Evolutionary conservation across 1,284 basidiomycete species (phyloP), one percentile per base, ranked within the genome.

Genomic region (Marasmius fiardii): DNA sequence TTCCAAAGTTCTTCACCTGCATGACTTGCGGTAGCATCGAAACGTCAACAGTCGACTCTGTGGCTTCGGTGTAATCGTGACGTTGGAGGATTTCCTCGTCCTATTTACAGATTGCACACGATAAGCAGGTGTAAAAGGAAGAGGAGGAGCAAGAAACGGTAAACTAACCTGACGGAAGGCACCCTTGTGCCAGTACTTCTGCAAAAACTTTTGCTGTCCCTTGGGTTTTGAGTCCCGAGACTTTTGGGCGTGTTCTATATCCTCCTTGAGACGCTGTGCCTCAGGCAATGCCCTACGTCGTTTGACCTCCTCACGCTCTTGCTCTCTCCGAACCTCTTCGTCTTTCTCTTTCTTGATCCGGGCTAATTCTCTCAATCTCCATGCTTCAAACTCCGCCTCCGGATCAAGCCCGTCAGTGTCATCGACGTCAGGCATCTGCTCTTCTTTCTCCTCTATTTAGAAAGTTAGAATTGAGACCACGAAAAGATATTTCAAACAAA

Each of bases 121-220:
- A 54, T 39, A 45, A 26, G 10, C 41, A 18, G 14, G 58, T 23
- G 26, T 56, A 26, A 47, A 35, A 52, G 26, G 33, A 52, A 39
- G 28, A 11, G 24, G 60, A 23, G 2, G 20, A 23, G 18, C 4
- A 43, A 50, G 43, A 16, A 41, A 41, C 35, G 35, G 7, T 34
- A 33, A 43, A 69, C 77, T 23, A 58, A 90, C 93, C 80, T 92
- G 93, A 72, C 97, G 95, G 79, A 99, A 99, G 57, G 95, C 95
- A 65, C 97, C 97, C 74, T 98, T 98, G 78, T 99, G 97, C 85
- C 95, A 98, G 70, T 98, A 99, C 74, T 97, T 98, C 70, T 99
- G 95, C 65, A 98, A 72, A 75, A 99, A 98, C 64, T 87, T 91
- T 69, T 95, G 92, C 60, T 91, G 79, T 2, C 93, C 93, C 64